phyloP scores from a whole-genome alignment of 768 basidiomycete genomes.

The Suillus brevipes region DNA sequence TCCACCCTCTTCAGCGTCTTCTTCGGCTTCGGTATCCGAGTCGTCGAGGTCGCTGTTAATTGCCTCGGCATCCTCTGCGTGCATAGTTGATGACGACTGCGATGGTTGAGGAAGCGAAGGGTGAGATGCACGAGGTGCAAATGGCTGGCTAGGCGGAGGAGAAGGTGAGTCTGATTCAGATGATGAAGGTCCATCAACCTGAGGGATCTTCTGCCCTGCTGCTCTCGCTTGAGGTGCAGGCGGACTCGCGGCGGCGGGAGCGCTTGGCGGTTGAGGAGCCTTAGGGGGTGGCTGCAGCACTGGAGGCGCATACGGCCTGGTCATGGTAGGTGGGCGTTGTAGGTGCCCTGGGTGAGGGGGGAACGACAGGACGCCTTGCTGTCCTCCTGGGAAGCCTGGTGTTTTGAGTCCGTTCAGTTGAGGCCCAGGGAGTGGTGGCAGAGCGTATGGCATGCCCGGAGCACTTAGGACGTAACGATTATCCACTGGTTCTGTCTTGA shows the following conservation, averaged over 20 bases:
- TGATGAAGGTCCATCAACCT: slow-evolving; percentile 73
- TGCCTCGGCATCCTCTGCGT: slow-evolving; percentile 66
- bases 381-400: slow-evolving; percentile 55
- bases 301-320: slow-evolving; percentile 27
- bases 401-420: slow-evolving; percentile 56
- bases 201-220: slow-evolving; percentile 53
- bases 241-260: slow-evolving; percentile 16
- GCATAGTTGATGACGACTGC: slow-evolving; percentile 37
- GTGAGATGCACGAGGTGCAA: slow-evolving; percentile 70
- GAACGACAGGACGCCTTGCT: slow-evolving; percentile 60
- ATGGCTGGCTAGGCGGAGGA: slow-evolving; percentile 58
- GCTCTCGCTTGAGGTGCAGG: neutral
- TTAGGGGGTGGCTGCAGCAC: slow-evolving; percentile 17
- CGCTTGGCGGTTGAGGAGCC: slow-evolving; percentile 17
- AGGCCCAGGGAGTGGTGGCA: slow-evolving; percentile 67
- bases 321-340: slow-evolving; percentile 17
- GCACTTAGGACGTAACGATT: slow-evolving; percentile 60
- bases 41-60: slow-evolving; percentile 98
- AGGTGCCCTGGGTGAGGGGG: slow-evolving; percentile 36
- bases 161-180: slow-evolving; percentile 73
- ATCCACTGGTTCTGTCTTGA: slow-evolving; percentile 78
- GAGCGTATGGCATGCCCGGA: slow-evolving; percentile 47
- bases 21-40: slow-evolving; percentile 84
- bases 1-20: slow-evolving; percentile 76
- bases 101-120: slow-evolving; percentile 73